A percentile compares a stretch with the other conserved stretches of the same genome.
Evolutionary conservation across 306 rosid species (phyloP).

Genomic region (Quercus dentata): DNA sequence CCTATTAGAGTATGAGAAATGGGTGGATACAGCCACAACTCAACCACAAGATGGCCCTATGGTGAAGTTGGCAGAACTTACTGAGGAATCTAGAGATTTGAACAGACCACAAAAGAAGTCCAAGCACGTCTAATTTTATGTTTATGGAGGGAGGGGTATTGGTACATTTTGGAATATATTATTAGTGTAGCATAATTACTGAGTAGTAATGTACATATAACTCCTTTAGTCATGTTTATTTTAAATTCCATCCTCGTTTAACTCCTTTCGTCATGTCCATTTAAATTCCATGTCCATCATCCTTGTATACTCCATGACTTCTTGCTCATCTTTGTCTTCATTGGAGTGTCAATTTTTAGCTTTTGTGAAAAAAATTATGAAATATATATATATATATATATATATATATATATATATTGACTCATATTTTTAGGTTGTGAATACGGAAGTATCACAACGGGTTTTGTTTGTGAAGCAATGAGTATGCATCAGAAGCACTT

Average conservation of each 20-base stretch:
- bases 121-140: not conserved
- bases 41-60: not conserved
- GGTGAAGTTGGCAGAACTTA: not conserved
- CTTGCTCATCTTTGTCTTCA: not conserved
- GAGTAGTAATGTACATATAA: not conserved
- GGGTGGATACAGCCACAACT: not conserved
- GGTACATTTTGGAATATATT: not conserved
- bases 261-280: not conserved
- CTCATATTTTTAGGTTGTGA: too few relatives aligned
- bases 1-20: not conserved
- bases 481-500: too few relatives aligned
- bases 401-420: too few relatives aligned
- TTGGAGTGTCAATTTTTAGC: not conserved
- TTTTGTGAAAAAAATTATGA: not conserved
- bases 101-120: conserved; percentile 1
- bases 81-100: not conserved
- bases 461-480: too few relatives aligned
- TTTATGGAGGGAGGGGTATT: not conserved
- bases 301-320: not conserved
- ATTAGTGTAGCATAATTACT: not conserved
- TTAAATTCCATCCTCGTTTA: not conserved
- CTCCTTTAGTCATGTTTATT: too few relatives aligned
- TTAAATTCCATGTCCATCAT: not conserved
- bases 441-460: too few relatives aligned
- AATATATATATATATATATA: too few relatives aligned